A percentile compares a stretch with the other conserved stretches of the same genome.
Conservation (phyloP, 306 rosid genomes). For the peach (Prunus persica) region DNA sequence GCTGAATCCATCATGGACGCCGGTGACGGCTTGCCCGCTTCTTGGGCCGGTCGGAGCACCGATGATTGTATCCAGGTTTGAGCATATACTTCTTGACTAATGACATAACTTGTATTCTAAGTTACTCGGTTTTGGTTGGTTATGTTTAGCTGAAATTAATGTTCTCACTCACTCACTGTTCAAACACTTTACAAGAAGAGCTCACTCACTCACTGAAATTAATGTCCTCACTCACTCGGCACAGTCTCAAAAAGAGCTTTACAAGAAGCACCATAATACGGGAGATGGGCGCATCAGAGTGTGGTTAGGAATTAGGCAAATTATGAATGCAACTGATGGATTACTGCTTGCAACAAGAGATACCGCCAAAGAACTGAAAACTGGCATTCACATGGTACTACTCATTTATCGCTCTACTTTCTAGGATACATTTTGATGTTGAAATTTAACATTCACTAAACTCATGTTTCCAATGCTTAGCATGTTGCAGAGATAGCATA, state of each 20-base stretch:
- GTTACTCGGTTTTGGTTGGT: not conserved
- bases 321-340: conserved; percentile 71
- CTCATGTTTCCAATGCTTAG: conserved; percentile 38
- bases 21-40: conserved; percentile 69
- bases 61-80: conserved; percentile 63
- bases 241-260: conserved; percentile 75
- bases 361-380: conserved; percentile 57
- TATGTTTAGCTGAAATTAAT: not conserved
- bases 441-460: conserved; percentile 8
- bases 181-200: too few relatives aligned
- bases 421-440: not conserved
- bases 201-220: not conserved
- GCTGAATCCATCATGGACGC: conserved; percentile 73
- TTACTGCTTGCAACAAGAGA: conserved; percentile 70
- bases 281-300: conserved; percentile 78
- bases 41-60: conserved; percentile 60
- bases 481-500: conserved; percentile 91
- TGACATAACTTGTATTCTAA: not conserved
- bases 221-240: not conserved
- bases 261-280: conserved; percentile 62
- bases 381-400: conserved; percentile 89
- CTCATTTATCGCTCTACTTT: not conserved
- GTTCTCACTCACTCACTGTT: not conserved
- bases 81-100: not conserved
- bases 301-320: conserved; percentile 87